phyloP scores from a whole-genome alignment of 768 basidiomycete species.

The Ramaria sp. region DNA sequence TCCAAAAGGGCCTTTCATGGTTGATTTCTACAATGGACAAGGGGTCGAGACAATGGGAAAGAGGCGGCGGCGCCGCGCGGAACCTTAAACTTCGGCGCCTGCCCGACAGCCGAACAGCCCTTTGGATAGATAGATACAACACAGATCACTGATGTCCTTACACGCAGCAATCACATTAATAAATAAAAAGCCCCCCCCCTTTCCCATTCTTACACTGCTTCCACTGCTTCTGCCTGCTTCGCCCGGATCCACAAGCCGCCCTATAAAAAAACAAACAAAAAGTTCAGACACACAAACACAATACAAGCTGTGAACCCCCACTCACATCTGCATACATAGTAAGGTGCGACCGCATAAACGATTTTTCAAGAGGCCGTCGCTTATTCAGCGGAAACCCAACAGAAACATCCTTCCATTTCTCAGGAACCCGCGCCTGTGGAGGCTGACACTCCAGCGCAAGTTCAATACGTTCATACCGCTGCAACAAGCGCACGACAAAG shows the following conservation, averaged over 20 bases:
- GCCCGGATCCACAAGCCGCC: conserved; percentile 8
- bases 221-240: not conserved
- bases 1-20: conserved; percentile 26
- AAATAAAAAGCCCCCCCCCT: not conserved
- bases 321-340: conserved; percentile 14
- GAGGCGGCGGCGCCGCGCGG: too few relatives aligned
- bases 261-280: conserved; percentile 1
- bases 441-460: conserved; percentile 16
- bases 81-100: too few relatives aligned
- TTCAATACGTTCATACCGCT: conserved; percentile 12
- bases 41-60: too few relatives aligned
- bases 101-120: too few relatives aligned
- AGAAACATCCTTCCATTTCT: conserved; percentile 9
- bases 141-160: too few relatives aligned
- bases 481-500: conserved; percentile 16
- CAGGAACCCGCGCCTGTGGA: conserved; percentile 11
- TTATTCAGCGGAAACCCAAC: not conserved
- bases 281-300: not conserved
- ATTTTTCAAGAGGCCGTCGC: conserved; percentile 12
- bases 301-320: not conserved
- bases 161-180: not conserved
- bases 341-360: conserved; percentile 11
- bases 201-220: not conserved
- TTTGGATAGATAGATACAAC: too few relatives aligned
- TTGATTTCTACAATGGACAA: too few relatives aligned